Evolutionary conservation across 345 rosid species (phyloP), one percentile per base, ranked within the genome.

Genomic region (Syzygium aqueum): DNA sequence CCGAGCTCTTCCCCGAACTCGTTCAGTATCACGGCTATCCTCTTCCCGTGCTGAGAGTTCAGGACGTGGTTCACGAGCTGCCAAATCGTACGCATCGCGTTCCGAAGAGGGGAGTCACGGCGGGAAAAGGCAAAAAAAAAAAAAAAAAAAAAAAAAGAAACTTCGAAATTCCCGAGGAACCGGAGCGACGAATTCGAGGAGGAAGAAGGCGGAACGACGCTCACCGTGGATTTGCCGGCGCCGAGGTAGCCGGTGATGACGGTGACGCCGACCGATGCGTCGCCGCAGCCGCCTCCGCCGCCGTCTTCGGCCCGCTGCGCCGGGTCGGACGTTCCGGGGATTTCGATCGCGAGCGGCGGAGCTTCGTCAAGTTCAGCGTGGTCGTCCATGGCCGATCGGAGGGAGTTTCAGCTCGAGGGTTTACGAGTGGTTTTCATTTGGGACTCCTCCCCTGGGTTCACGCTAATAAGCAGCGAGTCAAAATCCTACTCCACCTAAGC

Each of bases 1-100:
- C 98, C 99, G 85, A 97, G 94, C 93, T 95, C 99, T 91, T 97
- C 99, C 30, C 99, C 98, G 88, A 96, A 97, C 94, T 97, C 99
- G 84, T 97, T 97, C 95, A 97, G 88, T 33, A 97, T 96, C 89
- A 96, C 99, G 21, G 98, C 99, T 25, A 97, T 95, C 88, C 91
- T 93, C 95, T 95, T 97, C 88, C 97, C 99, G 67, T 96, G 99
- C 84, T 96, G 94, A 37, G 94, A 92, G 89, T 92, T 96, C 91
- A 97, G 87, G 59, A 96, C 91, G 89, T 93, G 91, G 85, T 93
- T 97, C 88, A 96, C 99, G 57, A 96, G 98, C 98, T 97, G 93
- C 14, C 28, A 77, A 77, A 73, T 73, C 46, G 8, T 17, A 8
- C 46, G 46, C 80, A 73, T 19, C 25, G 25, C 80, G 37, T 73